Conservation (phyloP, 768 basidiomycete species). For the Phaeolepiota aurea region DNA sequence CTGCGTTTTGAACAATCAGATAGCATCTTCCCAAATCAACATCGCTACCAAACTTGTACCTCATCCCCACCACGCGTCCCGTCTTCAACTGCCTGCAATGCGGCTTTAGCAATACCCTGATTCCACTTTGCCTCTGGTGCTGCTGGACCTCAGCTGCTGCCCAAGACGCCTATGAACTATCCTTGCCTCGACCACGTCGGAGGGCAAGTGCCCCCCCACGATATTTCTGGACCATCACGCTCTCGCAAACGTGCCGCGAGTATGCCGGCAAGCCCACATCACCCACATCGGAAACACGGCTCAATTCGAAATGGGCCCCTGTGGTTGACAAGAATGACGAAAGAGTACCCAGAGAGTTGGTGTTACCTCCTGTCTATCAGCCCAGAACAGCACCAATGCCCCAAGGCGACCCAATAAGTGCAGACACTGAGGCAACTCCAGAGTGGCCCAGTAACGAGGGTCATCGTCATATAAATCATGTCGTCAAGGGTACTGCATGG, state of each 20-base stretch:
- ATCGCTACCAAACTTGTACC: constrained; percentile 36
- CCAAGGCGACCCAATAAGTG: too few species aligned
- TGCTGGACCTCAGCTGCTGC: constrained; percentile 36
- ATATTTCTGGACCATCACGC: constrained; percentile 2
- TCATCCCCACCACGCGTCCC: constrained; percentile 29
- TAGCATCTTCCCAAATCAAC: constrained; percentile 36
- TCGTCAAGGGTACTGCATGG: too few species aligned
- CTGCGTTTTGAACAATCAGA: not conserved
- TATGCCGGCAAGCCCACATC: too few species aligned
- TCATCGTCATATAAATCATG: too few species aligned
- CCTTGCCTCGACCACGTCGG: constrained; percentile 25
- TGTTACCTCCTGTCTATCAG: too few species aligned
- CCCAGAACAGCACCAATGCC: too few species aligned
- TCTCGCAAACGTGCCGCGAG: constrained; percentile 1
- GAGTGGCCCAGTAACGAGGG: too few species aligned
- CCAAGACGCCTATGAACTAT: constrained; percentile 27
- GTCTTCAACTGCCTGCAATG: constrained; percentile 38
- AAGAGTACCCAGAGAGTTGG: too few species aligned
- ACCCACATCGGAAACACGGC: too few species aligned
- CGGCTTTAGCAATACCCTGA: constrained; percentile 37
- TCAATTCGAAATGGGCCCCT: too few species aligned
- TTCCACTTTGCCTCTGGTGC: constrained; percentile 45
- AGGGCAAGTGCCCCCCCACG: constrained; percentile 19
- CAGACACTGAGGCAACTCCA: too few species aligned
- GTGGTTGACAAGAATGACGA: too few species aligned